Evolutionary conservation across 306 rosid species (phyloP).

Genomic region (Sphenostylis stenocarpa): DNA sequence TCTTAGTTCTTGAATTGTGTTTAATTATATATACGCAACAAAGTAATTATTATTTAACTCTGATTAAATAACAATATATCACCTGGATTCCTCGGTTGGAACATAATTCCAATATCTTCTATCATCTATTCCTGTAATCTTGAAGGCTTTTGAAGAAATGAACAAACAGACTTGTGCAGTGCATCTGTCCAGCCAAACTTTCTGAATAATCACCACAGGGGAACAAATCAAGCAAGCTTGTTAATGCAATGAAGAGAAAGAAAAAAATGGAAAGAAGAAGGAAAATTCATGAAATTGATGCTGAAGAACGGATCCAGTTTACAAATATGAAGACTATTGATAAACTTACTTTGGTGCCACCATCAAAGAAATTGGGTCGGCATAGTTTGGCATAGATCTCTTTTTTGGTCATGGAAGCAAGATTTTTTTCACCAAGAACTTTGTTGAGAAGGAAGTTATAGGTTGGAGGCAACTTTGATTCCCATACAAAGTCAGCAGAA

Average conservation of each 20-base stretch:
- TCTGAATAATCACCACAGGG: slow-evolving; percentile 41
- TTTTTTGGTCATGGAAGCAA: slow-evolving; percentile 42
- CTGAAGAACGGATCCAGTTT: background rate
- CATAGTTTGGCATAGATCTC: slow-evolving; percentile 62
- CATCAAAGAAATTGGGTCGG: slow-evolving; percentile 57
- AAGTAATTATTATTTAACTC: too few species aligned
- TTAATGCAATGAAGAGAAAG: background rate
- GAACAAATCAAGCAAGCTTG: slow-evolving; percentile 1
- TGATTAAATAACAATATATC: background rate
- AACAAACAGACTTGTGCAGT: slow-evolving; percentile 59
- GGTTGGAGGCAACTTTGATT: slow-evolving; percentile 63
- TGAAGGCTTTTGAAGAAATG: slow-evolving; percentile 69
- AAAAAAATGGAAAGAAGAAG: background rate
- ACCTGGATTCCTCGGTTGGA: slow-evolving; percentile 87
- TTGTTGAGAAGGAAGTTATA: slow-evolving; percentile 48
- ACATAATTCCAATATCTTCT: slow-evolving; percentile 87
- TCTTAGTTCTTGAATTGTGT: background rate
- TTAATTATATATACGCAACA: background rate
- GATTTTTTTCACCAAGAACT: slow-evolving; percentile 28
- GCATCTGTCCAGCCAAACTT: slow-evolving; percentile 66
- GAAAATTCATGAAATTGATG: background rate
- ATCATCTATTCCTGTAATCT: slow-evolving; percentile 85
- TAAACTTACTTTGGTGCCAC: slow-evolving; percentile 59
- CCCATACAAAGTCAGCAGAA: slow-evolving; percentile 70
- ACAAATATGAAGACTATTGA: background rate